phyloP scores from a whole-genome alignment of 2,329 filamentous ascomycete species.

The Lasiodiplodia hormozganensis region DNA sequence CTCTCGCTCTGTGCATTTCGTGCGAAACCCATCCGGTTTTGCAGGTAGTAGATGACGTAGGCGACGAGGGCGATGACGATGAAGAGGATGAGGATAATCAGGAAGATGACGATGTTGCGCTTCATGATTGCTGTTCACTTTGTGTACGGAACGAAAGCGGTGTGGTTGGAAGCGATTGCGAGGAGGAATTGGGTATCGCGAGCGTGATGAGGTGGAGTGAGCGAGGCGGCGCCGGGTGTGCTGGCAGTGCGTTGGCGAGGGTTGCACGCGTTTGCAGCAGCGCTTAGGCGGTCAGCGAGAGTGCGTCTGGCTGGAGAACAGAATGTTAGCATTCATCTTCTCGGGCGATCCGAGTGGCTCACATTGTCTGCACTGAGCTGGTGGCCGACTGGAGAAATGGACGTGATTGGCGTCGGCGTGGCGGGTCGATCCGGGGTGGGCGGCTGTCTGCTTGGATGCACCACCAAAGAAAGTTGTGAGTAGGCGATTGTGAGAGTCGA shows the following conservation, averaged over 20 bases:
- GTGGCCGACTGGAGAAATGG: constrained; percentile 5
- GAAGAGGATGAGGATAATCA: constrained; percentile 61
- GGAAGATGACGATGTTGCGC: constrained; percentile 60
- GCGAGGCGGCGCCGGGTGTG: neutral
- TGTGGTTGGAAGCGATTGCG: neutral
- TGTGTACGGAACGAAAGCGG: neutral
- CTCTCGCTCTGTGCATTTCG: constrained; percentile 35
- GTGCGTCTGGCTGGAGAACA: neutral
- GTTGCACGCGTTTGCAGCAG: neutral
- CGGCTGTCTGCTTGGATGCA: neutral
- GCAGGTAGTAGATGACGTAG: constrained; percentile 58
- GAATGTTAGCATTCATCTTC: neutral
- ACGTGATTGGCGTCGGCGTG: constrained; percentile 15
- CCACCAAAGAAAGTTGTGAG: neutral
- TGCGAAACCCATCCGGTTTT: constrained; percentile 46
- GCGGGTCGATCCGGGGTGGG: constrained; percentile 4
- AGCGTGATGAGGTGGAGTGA: neutral
- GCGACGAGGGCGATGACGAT: constrained; percentile 57
- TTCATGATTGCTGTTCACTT: constrained; percentile 48
- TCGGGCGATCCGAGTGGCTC: neutral
- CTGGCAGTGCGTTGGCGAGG: constrained; percentile 18
- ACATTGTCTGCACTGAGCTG: neutral
- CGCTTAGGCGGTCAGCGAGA: neutral
- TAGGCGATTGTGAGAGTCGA: neutral
- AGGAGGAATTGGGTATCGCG: neutral